Conservation (phyloP, 2,329 filamentous ascomycete species). For the Metarhizium robertsii region DNA sequence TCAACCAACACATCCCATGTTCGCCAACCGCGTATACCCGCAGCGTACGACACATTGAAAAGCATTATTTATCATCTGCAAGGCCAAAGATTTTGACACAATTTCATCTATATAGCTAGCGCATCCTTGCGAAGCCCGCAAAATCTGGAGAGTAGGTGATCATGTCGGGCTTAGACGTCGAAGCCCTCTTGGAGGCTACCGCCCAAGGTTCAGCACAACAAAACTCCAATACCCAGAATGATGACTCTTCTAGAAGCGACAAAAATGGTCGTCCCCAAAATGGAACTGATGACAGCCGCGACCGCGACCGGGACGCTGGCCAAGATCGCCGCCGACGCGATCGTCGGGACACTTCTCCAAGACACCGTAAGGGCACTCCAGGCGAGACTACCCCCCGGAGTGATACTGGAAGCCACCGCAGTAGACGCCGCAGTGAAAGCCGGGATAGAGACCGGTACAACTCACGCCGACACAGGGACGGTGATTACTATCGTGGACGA, state of each 20-base stretch:
- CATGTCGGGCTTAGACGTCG: slow-evolving; percentile 60
- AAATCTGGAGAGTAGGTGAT: slow-evolving; percentile 12
- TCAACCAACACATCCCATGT: neutral
- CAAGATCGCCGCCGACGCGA: slow-evolving; percentile 40
- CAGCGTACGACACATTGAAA: neutral
- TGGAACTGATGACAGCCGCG: slow-evolving; percentile 45
- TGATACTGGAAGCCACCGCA: slow-evolving; percentile 72
- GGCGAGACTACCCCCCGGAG: slow-evolving; percentile 61
- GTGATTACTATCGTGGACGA: slow-evolving; percentile 55
- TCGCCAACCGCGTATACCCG: neutral
- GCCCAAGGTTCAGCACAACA: slow-evolving; percentile 51
- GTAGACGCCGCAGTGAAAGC: slow-evolving; percentile 71
- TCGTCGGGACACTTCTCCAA: slow-evolving; percentile 45
- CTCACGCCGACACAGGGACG: slow-evolving; percentile 63
- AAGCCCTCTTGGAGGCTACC: slow-evolving; percentile 82
- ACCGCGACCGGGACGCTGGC: slow-evolving; percentile 47
- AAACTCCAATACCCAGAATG: slow-evolving; percentile 34
- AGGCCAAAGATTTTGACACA: neutral
- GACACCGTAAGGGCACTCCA: slow-evolving; percentile 36
- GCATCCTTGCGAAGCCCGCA: neutral
- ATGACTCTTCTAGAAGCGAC: slow-evolving; percentile 40
- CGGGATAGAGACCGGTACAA: slow-evolving; percentile 67
- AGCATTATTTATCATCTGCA: neutral
- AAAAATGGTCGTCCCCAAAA: slow-evolving; percentile 19
- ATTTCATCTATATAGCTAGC: neutral